Base-by-base conservation (phyloP, 495 filamentous ascomycete genomes). In the Xylaria palmicola region DNA sequence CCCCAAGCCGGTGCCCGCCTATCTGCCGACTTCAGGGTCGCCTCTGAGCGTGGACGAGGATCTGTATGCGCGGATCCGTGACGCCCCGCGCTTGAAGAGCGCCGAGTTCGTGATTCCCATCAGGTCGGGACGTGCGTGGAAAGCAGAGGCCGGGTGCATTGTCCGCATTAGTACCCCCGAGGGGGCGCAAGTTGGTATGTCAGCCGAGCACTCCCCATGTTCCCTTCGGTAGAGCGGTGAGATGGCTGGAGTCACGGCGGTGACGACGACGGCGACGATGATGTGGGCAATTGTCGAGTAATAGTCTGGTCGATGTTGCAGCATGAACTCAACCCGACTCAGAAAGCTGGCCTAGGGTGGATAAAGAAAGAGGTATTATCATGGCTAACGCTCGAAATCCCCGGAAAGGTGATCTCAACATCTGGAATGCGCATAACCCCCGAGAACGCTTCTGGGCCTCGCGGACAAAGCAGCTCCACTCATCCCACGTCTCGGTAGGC, bases 381-480 rank as follows among this genome's bases (percentile, higher is more conserved):
- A 6, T 58, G 26, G 10, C 55, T 58, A 39, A 58, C 12, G 15
- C 13, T 27, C 20, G 41, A 26, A 37, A 32, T 32, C 32, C 4
- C 30, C 45, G 6, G 41, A 41, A 27, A 70, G 65, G 89, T 30
- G 90, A 94, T 65, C 77, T 94, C 24, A 94, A 94, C 68, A 83
- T 93, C 65, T 94, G 87, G 87, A 89, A 88, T 48, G 79, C 78
- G 34, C 78, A 87, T 56, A 91, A 93, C 66, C 89, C 90, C 0
- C 82, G 88, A 12, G 90, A 93, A 70, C 81, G 82, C 27, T 88
- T 94, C 72, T 94, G 90, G 90, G 90, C 90, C 2, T 77, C 84
- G 0, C 82, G 90, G 41, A 94, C 90, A 4, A 81, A 86, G 51
- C 90, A 94, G 66, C 83, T 94, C 22, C 86, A 94, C 50, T 81